Percentiles rank a stretch among this genome's conserved stretches.
Evolutionary conservation across 371 early-diverging fungal genomes (phyloP).

Genomic region (Aphelidium insulamus): DNA sequence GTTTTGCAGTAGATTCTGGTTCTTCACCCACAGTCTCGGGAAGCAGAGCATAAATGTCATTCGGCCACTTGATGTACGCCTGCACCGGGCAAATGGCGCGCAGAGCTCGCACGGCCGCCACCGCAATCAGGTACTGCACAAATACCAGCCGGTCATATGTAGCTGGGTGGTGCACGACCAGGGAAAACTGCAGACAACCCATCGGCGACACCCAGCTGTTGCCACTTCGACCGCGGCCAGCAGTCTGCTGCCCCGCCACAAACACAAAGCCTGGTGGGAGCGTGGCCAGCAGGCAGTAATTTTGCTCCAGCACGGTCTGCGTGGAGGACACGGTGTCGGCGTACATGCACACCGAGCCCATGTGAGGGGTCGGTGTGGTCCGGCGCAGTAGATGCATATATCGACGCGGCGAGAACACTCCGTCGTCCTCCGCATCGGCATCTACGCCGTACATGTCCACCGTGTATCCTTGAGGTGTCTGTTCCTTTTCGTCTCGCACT

Average conservation of each 20-base stretch:
- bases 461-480: too few relatives aligned
- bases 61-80: constrained; percentile 87
- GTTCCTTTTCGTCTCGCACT: too few relatives aligned
- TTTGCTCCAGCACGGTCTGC: constrained; percentile 72
- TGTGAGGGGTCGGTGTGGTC: too few relatives aligned
- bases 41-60: constrained; percentile 59
- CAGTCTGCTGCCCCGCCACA: constrained; percentile 48
- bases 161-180: constrained; percentile 44
- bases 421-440: too few relatives aligned
- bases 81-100: constrained; percentile 12
- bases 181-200: constrained; percentile 72
- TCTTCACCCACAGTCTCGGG: constrained; percentile 4
- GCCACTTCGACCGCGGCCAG: constrained; percentile 64
- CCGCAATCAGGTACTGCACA: constrained; percentile 66
- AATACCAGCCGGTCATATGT: too few relatives aligned
- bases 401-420: too few relatives aligned
- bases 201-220: constrained; percentile 83
- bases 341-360: too few relatives aligned
- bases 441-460: too few relatives aligned
- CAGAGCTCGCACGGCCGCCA: constrained; percentile 63
- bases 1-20: constrained; percentile 5
- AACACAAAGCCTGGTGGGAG: constrained; percentile 54
- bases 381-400: too few relatives aligned
- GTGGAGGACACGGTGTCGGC: constrained; percentile 57
- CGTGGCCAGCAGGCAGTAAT: constrained; percentile 28